Conservation (phyloP, 441 rosid genomes). For the Raphanus hybrid region DNA sequence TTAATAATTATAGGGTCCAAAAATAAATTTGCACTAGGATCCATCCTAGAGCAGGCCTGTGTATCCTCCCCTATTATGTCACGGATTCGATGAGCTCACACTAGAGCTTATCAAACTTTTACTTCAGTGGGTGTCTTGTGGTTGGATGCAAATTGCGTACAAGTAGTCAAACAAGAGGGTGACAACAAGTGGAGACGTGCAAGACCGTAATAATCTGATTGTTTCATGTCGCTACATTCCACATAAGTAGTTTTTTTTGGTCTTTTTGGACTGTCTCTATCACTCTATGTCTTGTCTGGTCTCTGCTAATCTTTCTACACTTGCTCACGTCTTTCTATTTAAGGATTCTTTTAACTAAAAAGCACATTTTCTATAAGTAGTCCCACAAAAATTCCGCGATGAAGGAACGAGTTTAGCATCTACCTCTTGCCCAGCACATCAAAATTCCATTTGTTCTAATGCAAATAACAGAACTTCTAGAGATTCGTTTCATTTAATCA, state of each 20-base stretch:
- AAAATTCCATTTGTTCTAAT: too few relatives aligned
- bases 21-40: too few relatives aligned
- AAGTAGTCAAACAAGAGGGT: constrained; percentile 5
- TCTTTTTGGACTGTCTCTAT: background rate
- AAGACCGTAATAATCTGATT: constrained; percentile 9
- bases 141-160: background rate
- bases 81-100: too few relatives aligned
- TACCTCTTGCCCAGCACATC: too few relatives aligned
- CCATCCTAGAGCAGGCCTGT: too few relatives aligned
- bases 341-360: background rate
- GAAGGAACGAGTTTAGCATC: background rate
- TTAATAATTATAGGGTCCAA: too few relatives aligned
- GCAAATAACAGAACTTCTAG: too few relatives aligned
- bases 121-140: constrained; percentile 6
- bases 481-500: too few relatives aligned
- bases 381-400: background rate
- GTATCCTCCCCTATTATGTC: too few relatives aligned
- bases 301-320: background rate
- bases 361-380: background rate
- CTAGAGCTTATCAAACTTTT: background rate
- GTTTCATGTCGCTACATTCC: constrained; percentile 1
- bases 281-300: too few relatives aligned
- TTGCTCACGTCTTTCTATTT: constrained; percentile 20
- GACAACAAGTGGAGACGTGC: constrained; percentile 23
- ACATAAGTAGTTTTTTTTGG: background rate